phyloP scores from a whole-genome alignment of 768 basidiomycete species.

The Podaxis rugospora region DNA sequence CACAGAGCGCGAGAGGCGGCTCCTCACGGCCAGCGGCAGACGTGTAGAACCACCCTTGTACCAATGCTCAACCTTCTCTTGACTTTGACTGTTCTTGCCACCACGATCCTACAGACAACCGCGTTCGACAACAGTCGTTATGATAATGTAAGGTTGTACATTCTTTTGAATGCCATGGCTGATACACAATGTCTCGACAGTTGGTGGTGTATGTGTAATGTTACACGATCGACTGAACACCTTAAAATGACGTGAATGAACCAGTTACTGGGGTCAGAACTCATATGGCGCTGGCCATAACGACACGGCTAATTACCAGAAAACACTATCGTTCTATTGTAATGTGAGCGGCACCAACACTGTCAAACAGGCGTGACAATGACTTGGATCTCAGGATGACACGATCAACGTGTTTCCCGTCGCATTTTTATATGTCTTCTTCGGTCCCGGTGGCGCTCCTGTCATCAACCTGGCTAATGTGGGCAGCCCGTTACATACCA shows the following conservation, averaged over 20 bases:
- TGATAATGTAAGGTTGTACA: conserved; percentile 49
- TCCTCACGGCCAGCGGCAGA: not conserved
- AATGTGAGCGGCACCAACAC: conserved; percentile 31
- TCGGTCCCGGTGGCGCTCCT: conserved; percentile 56
- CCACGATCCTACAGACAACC: conserved; percentile 7
- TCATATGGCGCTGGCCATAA: conserved; percentile 59
- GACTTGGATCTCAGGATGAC: conserved; percentile 40
- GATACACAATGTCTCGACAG: conserved; percentile 22
- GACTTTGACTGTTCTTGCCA: conserved; percentile 1
- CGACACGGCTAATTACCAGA: conserved; percentile 53
- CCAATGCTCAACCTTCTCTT: not conserved
- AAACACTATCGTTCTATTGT: conserved; percentile 61
- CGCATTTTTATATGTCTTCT: conserved; percentile 67
- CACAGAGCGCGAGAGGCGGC: not conserved
- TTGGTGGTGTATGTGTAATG: conserved; percentile 45
- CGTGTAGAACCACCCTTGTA: not conserved
- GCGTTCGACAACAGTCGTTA: conserved; percentile 55
- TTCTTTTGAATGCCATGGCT: not conserved
- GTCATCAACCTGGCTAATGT: conserved; percentile 69
- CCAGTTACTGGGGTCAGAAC: conserved; percentile 73
- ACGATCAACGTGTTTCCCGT: conserved; percentile 66
- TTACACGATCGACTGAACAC: not conserved
- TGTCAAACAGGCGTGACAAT: not conserved
- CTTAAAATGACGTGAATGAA: not conserved
- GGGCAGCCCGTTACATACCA: conserved; percentile 13